Percentiles rank a stretch among this genome's conserved stretches.
Evolutionary conservation across 2,329 filamentous ascomycete species (phyloP).

Genomic region (Epichloe elymi): DNA sequence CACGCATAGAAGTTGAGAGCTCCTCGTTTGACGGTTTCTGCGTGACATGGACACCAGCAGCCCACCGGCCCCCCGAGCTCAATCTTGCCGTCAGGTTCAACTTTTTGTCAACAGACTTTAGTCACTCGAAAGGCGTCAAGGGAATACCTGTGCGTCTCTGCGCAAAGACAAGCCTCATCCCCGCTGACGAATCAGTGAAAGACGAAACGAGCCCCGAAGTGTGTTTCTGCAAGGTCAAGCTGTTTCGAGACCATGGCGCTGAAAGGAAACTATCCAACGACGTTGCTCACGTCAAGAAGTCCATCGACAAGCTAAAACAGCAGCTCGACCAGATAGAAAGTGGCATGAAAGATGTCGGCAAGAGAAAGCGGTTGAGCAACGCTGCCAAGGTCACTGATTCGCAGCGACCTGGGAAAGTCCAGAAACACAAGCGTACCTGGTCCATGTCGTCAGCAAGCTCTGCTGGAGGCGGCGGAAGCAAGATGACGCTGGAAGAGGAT

Average conservation of each 20-base stretch:
- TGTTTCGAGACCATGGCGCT: conserved; percentile 91
- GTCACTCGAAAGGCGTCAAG: conserved; percentile 96
- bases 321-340: conserved; percentile 71
- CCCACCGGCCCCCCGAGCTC: conserved; percentile 57
- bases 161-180: conserved; percentile 67
- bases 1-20: conserved; percentile 56
- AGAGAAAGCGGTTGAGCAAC: conserved; percentile 45
- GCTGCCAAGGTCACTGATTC: conserved; percentile 32
- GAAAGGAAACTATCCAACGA: conserved; percentile 94
- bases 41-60: conserved; percentile 71
- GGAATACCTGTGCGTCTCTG: conserved; percentile 90
- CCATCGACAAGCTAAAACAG: conserved; percentile 90
- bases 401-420: conserved; percentile 64
- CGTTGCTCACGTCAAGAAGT: conserved; percentile 87
- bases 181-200: conserved; percentile 35
- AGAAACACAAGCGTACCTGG: conserved; percentile 90
- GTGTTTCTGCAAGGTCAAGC: conserved; percentile 91
- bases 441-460: conserved; percentile 76
- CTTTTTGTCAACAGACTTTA: conserved; percentile 96
- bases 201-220: conserved; percentile 49
- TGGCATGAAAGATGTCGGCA: conserved; percentile 53
- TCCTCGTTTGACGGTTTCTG: conserved; percentile 91
- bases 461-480: conserved; percentile 28
- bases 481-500: conserved; percentile 56
- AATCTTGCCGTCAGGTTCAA: conserved; percentile 91